Evolutionary conservation across 2,329 filamentous ascomycete genomes (phyloP), one percentile per base, ranked within the genome.

Genomic region (Calonectria pteridis): DNA sequence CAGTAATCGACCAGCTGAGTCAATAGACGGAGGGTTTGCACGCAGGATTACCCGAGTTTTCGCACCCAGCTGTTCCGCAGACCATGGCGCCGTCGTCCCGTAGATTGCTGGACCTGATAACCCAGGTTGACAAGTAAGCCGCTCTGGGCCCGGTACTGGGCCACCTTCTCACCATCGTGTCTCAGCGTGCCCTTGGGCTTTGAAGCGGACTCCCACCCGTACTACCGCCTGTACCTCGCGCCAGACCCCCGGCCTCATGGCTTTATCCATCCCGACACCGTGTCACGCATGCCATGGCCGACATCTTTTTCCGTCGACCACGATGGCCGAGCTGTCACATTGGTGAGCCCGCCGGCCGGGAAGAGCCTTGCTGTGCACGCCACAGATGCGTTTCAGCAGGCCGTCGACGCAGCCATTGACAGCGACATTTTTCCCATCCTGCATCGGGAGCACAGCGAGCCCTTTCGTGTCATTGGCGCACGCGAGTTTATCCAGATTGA

Each of bases 401-500:
- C 84, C 9, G 81, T 88, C 53, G 84, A 87, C 51, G 77, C 76
- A 5, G 84, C 85, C 69, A 84, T 86, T 55, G 77, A 83, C 53
- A 71, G 77, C 31, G 78, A 83, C 50, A 69, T 85, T 23, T 87
- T 88, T 73, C 83, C 86, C 28, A 81, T 82, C 20, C 77, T 86
- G 46, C 84, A 84, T 72, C 82, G 77, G 63, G 76, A 80, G 59
- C 85, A 86, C 78, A 86, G 86, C 78, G 87, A 89, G 76, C 81
- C 80, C 74, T 88, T 87, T 71, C 84, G 81, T 51, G 58, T 87
- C 68, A 76, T 84, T 7, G 86, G 86, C 18, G 84, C 85, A 4
- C 77, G 82, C n/a, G 75, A 73, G 13, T 77, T 80, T 23, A 82
- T 86, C 58, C 82, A 82, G 65, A 87, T 94, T 76, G 93, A 94